Evolutionary conservation across 192 early-diverging fungal species (phyloP), one percentile per base, ranked within the genome.

Genomic region (Coemansia reversa): DNA sequence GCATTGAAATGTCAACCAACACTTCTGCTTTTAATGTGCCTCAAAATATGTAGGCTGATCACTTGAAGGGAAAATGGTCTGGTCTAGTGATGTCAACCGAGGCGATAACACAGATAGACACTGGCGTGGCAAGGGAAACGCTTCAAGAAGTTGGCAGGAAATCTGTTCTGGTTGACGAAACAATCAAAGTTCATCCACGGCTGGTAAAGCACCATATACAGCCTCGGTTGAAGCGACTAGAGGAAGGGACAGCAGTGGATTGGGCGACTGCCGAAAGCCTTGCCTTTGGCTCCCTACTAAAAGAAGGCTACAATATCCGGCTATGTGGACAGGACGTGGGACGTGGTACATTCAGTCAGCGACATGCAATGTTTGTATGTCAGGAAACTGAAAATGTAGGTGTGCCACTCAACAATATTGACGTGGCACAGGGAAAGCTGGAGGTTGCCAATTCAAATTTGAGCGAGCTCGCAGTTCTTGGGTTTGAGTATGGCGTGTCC

Each of bases 311-410:
- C 67, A 87, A 90, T 82, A 94, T 97, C 19, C 89, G 96, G 51
- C 92, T 98, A 45, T 95, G 91, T 58, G 96, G 96, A 1, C 96
- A 98, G 58, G 96, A 98, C 74, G 96, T 98, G 19, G 96, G 96
- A 1, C 91, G 96, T 42, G 96, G 96, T 23, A 98, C 96, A 1
- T 98, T 98, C 75, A 94, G 93, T 25, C 96, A 98, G 70, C 88
- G 96, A 9, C 96, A 98, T 63, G 94, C 88, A 28, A 98, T 98
- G 96, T 75, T 98, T 60, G 94, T 98, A 12, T 91, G 91, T 70
- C 93, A 94, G 60, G 87, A 92, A 2, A 90, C 93, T 7, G 96
- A 98, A 53, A 82, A 84, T 30, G 91, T 92, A 20, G 84, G 86
- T 47, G 87, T 97, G 49, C 96, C 96, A 28, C 79, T 98, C 50